These are phyloP conservation scores for Acephala macrosclerotiorum DNA, from an alignment of 2,329 filamentous ascomycete species.

Conservation along the genomic window DNA sequence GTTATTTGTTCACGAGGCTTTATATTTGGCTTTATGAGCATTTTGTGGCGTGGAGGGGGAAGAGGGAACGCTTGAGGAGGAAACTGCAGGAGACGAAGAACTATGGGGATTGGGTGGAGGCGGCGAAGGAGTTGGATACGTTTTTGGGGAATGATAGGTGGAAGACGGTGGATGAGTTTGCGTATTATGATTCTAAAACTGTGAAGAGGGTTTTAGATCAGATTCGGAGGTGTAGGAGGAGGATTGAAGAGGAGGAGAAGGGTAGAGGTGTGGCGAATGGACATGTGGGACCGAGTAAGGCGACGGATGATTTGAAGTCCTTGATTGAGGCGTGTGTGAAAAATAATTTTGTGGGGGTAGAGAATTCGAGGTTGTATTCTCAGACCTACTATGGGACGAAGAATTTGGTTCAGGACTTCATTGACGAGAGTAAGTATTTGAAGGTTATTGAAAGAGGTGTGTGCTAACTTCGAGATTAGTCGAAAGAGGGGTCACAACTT, in stretches of 20 bases:
- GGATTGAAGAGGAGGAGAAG: constrained; percentile 62
- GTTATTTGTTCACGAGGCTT: constrained; percentile 81
- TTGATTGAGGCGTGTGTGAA: constrained; percentile 92
- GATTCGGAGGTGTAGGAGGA: constrained; percentile 67
- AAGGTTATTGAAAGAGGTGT: neutral
- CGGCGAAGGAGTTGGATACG: constrained; percentile 79
- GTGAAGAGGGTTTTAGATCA: constrained; percentile 80
- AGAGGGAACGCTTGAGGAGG: constrained; percentile 73
- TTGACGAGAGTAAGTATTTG: constrained; percentile 74
- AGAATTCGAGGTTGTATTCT: constrained; percentile 93
- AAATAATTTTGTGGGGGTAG: constrained; percentile 95
- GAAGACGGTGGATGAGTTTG: constrained; percentile 80
- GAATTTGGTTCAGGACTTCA: constrained; percentile 85
- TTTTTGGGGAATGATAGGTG: constrained; percentile 83
- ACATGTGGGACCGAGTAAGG: constrained; percentile 51
- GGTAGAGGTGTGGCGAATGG: constrained; percentile 45
- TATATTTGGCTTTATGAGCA: constrained; percentile 96
- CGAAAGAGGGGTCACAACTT: constrained; percentile 69
- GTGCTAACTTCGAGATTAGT: constrained; percentile 52
- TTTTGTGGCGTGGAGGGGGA: constrained; percentile 87
- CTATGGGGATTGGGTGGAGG: constrained; percentile 84
- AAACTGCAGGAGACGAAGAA: constrained; percentile 75
- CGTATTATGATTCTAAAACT: constrained; percentile 89
- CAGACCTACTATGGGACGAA: constrained; percentile 99
- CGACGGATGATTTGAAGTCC: constrained; percentile 77